These are phyloP conservation scores for Juncus effusus DNA, from an alignment of 176 grass and related monocot genomes.

Conservation along the genomic window DNA sequence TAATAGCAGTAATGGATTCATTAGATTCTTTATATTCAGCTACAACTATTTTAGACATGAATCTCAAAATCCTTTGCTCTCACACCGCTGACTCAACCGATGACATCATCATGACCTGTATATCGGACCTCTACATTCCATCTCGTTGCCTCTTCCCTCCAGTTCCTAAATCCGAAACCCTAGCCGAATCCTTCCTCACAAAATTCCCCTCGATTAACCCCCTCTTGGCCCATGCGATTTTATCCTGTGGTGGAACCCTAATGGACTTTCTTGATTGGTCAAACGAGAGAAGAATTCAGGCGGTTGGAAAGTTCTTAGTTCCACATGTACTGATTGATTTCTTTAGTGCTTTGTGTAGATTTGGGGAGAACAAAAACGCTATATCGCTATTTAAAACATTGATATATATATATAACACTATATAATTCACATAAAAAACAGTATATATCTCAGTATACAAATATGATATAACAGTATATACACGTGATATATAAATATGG, in stretches of 20 bases:
- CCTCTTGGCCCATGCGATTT: conserved; percentile 72
- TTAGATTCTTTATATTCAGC: conserved; percentile 78
- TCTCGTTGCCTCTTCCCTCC: conserved; percentile 43
- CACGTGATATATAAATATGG: too few relatives aligned
- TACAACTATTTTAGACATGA: conserved; percentile 72
- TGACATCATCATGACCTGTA: conserved; percentile 73
- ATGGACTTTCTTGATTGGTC: conserved; percentile 69
- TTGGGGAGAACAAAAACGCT: too few relatives aligned
- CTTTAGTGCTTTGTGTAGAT: conserved; percentile 78
- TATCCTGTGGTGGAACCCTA: conserved; percentile 56
- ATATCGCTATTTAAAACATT: too few relatives aligned
- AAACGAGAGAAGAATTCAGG: conserved; percentile 58
- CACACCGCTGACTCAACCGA: conserved; percentile 61
- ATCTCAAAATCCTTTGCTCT: conserved; percentile 79
- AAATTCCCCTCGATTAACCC: conserved; percentile 90
- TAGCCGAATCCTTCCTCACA: conserved; percentile 82
- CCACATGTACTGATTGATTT: conserved; percentile 62
- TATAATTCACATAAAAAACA: too few relatives aligned
- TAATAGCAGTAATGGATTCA: conserved; percentile 63
- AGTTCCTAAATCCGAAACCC: conserved; percentile 68
- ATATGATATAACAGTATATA: too few relatives aligned
- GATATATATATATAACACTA: too few relatives aligned
- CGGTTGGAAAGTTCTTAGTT: conserved; percentile 52
- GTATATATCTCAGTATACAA: too few relatives aligned
- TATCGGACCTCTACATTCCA: conserved; percentile 40